phyloP scores from a whole-genome alignment of 2,329 filamentous ascomycete species.

The Ustilaginoidea virens region DNA sequence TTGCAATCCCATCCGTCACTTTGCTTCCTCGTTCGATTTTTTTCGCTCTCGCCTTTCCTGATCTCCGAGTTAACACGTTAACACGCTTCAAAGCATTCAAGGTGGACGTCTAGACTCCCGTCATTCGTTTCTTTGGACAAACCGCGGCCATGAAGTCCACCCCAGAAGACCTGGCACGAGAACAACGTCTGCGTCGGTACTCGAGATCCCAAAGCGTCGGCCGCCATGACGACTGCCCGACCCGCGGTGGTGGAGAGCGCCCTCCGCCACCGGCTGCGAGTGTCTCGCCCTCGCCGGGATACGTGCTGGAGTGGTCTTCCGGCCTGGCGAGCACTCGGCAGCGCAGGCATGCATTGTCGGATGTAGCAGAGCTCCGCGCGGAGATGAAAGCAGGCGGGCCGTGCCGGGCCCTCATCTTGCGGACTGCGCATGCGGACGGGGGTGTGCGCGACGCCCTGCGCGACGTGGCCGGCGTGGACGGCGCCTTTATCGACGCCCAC shows the following conservation, averaged over 20 bases:
- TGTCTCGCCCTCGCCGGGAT: conserved; percentile 5
- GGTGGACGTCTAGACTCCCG: no score
- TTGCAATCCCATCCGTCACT: no score
- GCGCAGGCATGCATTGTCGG: conserved; percentile 5
- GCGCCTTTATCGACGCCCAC: conserved; percentile 5
- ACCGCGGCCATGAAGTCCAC: not conserved
- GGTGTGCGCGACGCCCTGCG: conserved; percentile 1
- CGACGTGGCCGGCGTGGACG: conserved; percentile 4
- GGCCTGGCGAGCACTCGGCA: conserved; percentile 3
- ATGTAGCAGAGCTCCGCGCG: conserved; percentile 5
- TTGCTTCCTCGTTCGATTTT: no score
- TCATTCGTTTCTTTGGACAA: no score
- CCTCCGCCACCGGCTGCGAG: no score
- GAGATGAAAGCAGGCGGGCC: conserved; percentile 5
- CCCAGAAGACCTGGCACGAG: not conserved
- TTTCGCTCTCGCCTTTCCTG: no score
- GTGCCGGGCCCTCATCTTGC: conserved; percentile 1
- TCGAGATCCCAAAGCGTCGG: not conserved
- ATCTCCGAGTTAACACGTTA: no score
- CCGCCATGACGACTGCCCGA: not conserved
- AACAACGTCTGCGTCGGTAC: not conserved
- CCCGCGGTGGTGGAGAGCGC: no score
- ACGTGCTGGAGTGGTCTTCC: conserved; percentile 7
- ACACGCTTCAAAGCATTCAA: no score
- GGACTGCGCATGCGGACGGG: not conserved